Percentiles rank a stretch among this genome's conserved stretches.
Conservation (phyloP, 768 basidiomycete species). For the Pilatotrama ljubarskyi region DNA sequence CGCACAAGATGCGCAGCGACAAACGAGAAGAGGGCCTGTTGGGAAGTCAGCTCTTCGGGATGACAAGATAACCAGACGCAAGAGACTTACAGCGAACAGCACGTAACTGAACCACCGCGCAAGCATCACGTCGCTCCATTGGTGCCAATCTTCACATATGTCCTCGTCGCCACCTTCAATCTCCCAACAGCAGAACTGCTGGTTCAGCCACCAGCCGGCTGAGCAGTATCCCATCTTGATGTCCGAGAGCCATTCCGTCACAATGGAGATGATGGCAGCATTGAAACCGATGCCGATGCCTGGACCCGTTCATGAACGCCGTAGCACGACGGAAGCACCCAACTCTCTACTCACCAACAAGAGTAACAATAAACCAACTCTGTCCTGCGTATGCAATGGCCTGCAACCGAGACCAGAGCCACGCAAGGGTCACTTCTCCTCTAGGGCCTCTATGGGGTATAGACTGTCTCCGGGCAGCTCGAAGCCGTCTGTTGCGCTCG, state of each 20-base stretch:
- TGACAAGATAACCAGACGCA: neutral
- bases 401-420: conserved; percentile 63
- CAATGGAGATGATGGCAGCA: conserved; percentile 92
- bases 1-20: conserved; percentile 87
- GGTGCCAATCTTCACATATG: conserved; percentile 88
- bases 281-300: conserved; percentile 91
- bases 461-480: conserved; percentile 51
- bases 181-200: conserved; percentile 99
- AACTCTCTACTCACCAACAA: conserved; percentile 63
- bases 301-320: conserved; percentile 30
- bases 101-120: conserved; percentile 87
- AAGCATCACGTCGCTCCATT: conserved; percentile 75
- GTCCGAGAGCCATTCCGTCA: conserved; percentile 97
- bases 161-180: conserved; percentile 78
- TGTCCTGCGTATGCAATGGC: conserved; percentile 70
- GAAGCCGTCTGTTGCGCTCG: conserved; percentile 78
- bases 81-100: conserved; percentile 73
- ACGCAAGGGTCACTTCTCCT: conserved; percentile 51
- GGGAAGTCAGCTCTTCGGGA: neutral
- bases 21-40: conserved; percentile 78
- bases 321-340: neutral
- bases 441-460: conserved; percentile 45
- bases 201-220: conserved; percentile 98
- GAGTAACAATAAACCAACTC: conserved; percentile 88
- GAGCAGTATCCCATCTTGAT: conserved; percentile 97